A percentile compares a stretch with the other conserved stretches of the same genome.
Conservation (phyloP, 2,329 filamentous ascomycete genomes). For the Diaporthe helianthi region DNA sequence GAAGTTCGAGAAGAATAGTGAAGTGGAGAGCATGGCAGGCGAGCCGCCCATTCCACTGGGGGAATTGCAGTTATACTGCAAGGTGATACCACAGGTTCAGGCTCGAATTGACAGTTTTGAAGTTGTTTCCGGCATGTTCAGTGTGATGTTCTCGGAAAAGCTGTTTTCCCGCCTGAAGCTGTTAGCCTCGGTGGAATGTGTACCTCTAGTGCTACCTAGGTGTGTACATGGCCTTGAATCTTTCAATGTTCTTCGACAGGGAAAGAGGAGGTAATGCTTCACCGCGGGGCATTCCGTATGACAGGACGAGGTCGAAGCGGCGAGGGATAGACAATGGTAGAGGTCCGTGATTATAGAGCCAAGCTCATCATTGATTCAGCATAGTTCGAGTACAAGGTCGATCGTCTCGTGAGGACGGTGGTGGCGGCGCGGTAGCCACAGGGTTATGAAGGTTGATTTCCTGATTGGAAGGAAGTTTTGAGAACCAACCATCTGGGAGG, state of each 20-base stretch:
- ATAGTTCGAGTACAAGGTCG: neutral
- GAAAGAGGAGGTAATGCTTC: neutral
- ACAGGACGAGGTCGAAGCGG: constrained; percentile 10
- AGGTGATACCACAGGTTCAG: too few species aligned
- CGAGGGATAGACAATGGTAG: constrained; percentile 13
- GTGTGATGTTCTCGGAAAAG: neutral
- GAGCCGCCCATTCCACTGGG: neutral
- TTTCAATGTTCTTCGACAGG: neutral
- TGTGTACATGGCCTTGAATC: neutral
- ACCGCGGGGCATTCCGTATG: neutral
- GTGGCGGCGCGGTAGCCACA: neutral
- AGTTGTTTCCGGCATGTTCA: neutral
- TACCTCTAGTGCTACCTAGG: too few species aligned
- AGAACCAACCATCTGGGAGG: constrained; percentile 4
- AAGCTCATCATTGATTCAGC: constrained; percentile 4
- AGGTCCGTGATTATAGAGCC: neutral
- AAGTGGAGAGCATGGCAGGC: neutral
- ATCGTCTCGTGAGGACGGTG: neutral
- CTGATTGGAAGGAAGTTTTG: constrained; percentile 1
- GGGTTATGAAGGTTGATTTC: neutral
- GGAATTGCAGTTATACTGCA: neutral
- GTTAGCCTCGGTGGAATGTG: neutral
- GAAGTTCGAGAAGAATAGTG: neutral
- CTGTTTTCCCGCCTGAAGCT: too few species aligned
- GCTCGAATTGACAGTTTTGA: neutral